These are phyloP conservation scores for Nicotiana otophora DNA, from an alignment of 257 asterid genomes.

Conservation along the genomic window DNA sequence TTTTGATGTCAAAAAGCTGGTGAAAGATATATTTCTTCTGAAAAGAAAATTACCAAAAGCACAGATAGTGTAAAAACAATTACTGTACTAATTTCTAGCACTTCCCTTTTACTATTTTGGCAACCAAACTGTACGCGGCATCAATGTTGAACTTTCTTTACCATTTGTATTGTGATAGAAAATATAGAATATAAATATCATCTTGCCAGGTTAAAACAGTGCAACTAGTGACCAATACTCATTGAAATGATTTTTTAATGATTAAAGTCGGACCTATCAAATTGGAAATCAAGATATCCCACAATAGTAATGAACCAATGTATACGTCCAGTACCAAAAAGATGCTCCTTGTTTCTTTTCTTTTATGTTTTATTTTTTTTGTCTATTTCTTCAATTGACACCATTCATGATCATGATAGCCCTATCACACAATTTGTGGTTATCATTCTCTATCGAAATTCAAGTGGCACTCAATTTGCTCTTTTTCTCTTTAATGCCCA, in stretches of 20 bases:
- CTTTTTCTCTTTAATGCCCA: background rate
- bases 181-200: background rate
- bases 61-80: no score
- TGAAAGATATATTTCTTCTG: no score
- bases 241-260: background rate
- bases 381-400: background rate
- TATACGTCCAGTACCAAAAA: background rate
- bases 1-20: no score
- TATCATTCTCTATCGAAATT: background rate
- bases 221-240: background rate
- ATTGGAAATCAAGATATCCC: background rate
- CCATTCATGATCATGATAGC: background rate
- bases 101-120: no score
- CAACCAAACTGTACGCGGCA: no score
- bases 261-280: background rate
- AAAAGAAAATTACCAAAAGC: no score
- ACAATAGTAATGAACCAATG: background rate
- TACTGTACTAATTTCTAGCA: no score
- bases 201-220: background rate
- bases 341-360: background rate
- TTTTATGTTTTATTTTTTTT: background rate
- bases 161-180: background rate
- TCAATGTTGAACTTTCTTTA: background rate
- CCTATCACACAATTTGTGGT: constrained; percentile 9
- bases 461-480: background rate